These are phyloP conservation scores for Trichoderma erinaceum DNA, from an alignment of 495 filamentous ascomycete species.

Conservation along the genomic window DNA sequence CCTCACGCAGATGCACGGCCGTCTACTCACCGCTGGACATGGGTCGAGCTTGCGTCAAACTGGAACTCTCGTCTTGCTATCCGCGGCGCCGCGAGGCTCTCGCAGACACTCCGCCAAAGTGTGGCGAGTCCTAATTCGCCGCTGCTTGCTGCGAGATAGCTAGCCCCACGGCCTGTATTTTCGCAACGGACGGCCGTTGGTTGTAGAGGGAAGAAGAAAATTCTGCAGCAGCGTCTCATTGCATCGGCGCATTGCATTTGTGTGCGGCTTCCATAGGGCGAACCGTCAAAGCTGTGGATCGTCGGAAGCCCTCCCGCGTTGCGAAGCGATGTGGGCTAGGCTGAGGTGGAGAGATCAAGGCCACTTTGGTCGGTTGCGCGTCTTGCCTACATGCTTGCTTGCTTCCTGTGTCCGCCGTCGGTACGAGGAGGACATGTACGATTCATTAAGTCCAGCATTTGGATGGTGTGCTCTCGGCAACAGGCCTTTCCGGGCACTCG, in stretches of 20 bases:
- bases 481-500: neutral
- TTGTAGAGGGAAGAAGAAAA: neutral
- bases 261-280: conserved; percentile 8
- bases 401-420: neutral
- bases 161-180: neutral
- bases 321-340: conserved; percentile 1
- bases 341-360: neutral
- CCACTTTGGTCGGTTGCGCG: neutral
- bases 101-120: neutral
- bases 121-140: conserved; percentile 8
- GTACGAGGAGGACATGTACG: neutral
- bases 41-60: neutral
- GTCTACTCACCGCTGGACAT: conserved; percentile 2
- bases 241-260: conserved; percentile 6
- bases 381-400: neutral
- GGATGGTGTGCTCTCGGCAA: neutral
- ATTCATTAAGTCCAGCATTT: neutral
- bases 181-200: neutral
- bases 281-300: conserved; percentile 10
- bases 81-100: neutral
- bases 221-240: conserved; percentile 13
- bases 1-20: neutral
- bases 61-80: neutral
- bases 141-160: neutral
- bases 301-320: conserved; percentile 6